Base-by-base conservation (phyloP, 352 stramenopile genomes). In the Saprolegnia diclina region DNA sequence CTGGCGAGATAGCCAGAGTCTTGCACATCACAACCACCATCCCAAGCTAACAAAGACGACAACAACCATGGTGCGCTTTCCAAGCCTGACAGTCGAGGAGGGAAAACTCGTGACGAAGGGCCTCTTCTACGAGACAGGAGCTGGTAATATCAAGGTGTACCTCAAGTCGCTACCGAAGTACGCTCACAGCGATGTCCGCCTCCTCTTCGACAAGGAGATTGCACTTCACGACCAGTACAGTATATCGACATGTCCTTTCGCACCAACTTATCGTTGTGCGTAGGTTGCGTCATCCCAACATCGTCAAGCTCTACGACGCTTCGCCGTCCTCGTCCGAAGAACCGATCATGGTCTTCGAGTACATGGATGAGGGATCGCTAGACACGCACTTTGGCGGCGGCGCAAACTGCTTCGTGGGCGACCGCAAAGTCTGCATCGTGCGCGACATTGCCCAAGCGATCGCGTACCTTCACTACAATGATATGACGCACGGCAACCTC, bases 131-230 rank as follows among this genome's bases (percentile, higher is more conserved):
- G 52, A 59, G 35, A 59, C 52, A 9, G 35, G 52, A 7, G 11
- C 35, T 2, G 52, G 52, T 26, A 19, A 35, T 42, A 16, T 59
- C n/a, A 59, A 59, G 35, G 52, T 59, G 11, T 59, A 42, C 35
- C 24, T 59, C 24, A 59, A 59, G 35, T 26, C 52, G 35, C 52
- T 59, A 3, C 52, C 52, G 11, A 59, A 59, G 52, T 59, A 42
- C 9, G 52, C 52, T 10, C n/a, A 16, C 52, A 59, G 52, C 35
- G n/a, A 59, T 24, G 52, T 59, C 13, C 52, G 52, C 35, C 35
- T 59, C 24, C 52, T 59, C 52, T 59, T 59, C 52, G 52, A 59
- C 52, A 59, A 59, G 52, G 52, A 59, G 19, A 59, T 59, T 24
- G 24, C 35, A 1, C n/a, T 59, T 14, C 52, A 59, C 19, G 11